phyloP scores from a whole-genome alignment of 495 filamentous ascomycete genomes.

The Hypoxylon trugodes region DNA sequence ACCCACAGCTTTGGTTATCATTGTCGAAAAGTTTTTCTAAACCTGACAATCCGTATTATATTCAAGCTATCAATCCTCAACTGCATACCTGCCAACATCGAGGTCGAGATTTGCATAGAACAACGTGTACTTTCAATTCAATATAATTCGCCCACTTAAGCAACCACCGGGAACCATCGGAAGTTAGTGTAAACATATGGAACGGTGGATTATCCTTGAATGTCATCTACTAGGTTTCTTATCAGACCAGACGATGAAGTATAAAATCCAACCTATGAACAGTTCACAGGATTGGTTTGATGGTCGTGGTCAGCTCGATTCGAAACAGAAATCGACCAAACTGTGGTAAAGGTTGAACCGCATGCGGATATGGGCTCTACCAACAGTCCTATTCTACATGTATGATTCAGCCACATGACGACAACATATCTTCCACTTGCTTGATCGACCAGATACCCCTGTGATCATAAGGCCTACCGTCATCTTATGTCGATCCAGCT shows the following conservation, averaged over 20 bases:
- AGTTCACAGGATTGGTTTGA: conserved; percentile 16
- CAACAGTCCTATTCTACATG: conserved; percentile 1
- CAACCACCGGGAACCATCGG: not conserved
- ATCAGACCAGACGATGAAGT: conserved; percentile 11
- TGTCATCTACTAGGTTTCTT: not conserved
- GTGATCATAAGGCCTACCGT: conserved; percentile 16
- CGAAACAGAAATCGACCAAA: conserved; percentile 28
- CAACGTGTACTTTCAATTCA: not conserved
- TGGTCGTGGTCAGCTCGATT: conserved; percentile 14
- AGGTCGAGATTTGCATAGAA: not conserved
- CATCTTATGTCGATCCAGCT: conserved; percentile 13
- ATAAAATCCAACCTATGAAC: conserved; percentile 7
- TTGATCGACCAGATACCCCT: conserved; percentile 30
- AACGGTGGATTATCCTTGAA: not conserved
- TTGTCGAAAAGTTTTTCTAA: not conserved
- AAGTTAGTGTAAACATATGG: not conserved
- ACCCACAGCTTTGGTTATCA: conserved; percentile 6
- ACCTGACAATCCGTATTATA: not conserved
- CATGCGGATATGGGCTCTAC: not conserved
- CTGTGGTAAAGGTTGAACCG: conserved; percentile 3
- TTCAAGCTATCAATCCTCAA: not conserved
- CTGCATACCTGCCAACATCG: not conserved
- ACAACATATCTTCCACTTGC: conserved; percentile 17
- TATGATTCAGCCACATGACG: conserved; percentile 27
- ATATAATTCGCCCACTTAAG: not conserved